phyloP scores from a whole-genome alignment of 495 filamentous ascomycete genomes.

The Penicillium salamii region DNA sequence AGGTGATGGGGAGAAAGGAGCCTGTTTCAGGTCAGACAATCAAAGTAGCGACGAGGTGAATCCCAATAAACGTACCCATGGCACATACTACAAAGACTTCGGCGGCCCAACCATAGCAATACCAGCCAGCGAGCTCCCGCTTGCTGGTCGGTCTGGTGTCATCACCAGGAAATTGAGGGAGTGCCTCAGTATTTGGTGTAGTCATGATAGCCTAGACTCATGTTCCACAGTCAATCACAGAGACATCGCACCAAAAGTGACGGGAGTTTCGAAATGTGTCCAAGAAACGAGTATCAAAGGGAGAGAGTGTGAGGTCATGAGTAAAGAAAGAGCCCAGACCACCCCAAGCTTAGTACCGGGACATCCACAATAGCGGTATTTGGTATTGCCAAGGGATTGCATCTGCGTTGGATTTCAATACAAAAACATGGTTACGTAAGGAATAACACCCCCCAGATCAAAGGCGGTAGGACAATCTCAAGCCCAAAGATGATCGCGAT shows the following conservation, averaged over 20 bases:
- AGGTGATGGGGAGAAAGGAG: slow-evolving; percentile 93
- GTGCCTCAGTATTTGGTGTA: slow-evolving; percentile 22
- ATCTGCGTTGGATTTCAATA: too few relatives aligned
- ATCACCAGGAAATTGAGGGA: slow-evolving; percentile 67
- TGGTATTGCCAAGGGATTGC: background rate
- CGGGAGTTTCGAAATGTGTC: background rate
- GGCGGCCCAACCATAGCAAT: slow-evolving; percentile 94
- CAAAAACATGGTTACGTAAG: too few relatives aligned
- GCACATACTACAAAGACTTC: slow-evolving; percentile 95
- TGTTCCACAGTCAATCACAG: background rate
- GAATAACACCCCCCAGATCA: background rate
- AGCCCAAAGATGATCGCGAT: too few relatives aligned
- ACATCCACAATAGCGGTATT: background rate
- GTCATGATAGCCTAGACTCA: slow-evolving; percentile 14
- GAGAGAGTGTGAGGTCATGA: slow-evolving; percentile 3
- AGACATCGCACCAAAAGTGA: background rate
- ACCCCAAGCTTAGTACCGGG: background rate
- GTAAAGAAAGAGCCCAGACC: background rate
- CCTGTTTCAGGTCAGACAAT: slow-evolving; percentile 41
- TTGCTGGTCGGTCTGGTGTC: slow-evolving; percentile 83
- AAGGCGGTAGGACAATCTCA: slow-evolving; percentile 18
- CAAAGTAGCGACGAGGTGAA: background rate
- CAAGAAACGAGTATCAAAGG: background rate
- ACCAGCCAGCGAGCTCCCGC: slow-evolving; percentile 91
- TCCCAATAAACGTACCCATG: slow-evolving; percentile 63